Evolutionary conservation across 2,329 filamentous ascomycete genomes (phyloP).

Genomic region (Monilinia fructigena): DNA sequence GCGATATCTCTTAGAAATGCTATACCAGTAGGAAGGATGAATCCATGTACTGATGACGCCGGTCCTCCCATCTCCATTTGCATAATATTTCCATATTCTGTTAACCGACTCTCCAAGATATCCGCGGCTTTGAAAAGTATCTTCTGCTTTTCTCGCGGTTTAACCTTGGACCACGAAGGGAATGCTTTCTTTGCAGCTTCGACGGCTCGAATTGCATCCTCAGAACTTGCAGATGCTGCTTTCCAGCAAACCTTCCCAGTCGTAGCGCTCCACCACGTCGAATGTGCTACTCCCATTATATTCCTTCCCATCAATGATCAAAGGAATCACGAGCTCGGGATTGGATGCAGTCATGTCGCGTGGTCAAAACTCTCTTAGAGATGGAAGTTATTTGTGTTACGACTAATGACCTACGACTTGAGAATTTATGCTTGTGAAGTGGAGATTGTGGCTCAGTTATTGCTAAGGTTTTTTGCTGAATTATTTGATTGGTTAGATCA

Average conservation of each 20-base stretch:
- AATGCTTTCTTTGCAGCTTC: slow-evolving; percentile 2
- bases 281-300: not conserved
- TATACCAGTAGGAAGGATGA: not conserved
- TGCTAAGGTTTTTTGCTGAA: too few relatives aligned
- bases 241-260: slow-evolving; percentile 9
- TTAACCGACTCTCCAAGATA: not conserved
- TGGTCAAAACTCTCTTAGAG: too few relatives aligned
- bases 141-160: slow-evolving; percentile 1
- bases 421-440: too few relatives aligned
- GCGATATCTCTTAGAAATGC: slow-evolving; percentile 8
- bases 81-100: slow-evolving; percentile 10
- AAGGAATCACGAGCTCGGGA: not conserved
- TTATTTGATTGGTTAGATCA: too few relatives aligned
- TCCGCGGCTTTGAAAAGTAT: slow-evolving; percentile 6
- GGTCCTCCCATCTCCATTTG: slow-evolving; percentile 1
- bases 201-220: slow-evolving; percentile 7
- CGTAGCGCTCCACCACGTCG: slow-evolving; percentile 9
- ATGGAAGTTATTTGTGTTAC: too few relatives aligned
- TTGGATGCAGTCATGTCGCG: not conserved
- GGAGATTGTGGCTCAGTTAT: too few relatives aligned
- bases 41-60: not conserved
- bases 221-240: not conserved
- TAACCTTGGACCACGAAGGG: slow-evolving; percentile 5
- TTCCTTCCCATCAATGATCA: slow-evolving; percentile 11
- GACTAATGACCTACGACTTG: too few relatives aligned